Conservation (phyloP, 1,139 yeast species). For the Magnusiomyces sp. region DNA sequence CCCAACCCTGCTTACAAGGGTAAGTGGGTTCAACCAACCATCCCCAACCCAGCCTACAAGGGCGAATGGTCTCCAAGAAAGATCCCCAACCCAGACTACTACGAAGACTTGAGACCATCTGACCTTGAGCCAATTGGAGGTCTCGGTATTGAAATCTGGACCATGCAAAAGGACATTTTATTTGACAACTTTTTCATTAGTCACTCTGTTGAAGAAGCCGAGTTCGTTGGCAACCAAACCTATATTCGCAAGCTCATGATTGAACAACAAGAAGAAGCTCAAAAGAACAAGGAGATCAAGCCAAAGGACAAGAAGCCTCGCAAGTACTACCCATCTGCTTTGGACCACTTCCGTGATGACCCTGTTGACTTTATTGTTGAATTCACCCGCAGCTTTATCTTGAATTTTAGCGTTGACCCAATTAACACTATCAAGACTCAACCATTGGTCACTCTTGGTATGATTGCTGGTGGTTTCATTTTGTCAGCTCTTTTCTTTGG, state of each 20-base stretch:
- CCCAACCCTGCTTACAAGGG: conserved; percentile 68
- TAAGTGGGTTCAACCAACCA: conserved; percentile 61
- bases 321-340: conserved; percentile 16
- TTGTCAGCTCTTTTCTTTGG: conserved; percentile 24
- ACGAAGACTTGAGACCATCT: conserved; percentile 50
- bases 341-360: conserved; percentile 29
- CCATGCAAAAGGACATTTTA: conserved; percentile 64
- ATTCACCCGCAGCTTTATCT: conserved; percentile 27
- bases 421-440: conserved; percentile 27
- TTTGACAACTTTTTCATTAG: conserved; percentile 85
- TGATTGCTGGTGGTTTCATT: conserved; percentile 20
- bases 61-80: conserved; percentile 72
- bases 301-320: conserved; percentile 24
- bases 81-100: conserved; percentile 63
- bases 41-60: conserved; percentile 64
- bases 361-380: conserved; percentile 31
- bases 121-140: conserved; percentile 66
- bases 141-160: conserved; percentile 85
- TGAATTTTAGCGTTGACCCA: conserved; percentile 28
- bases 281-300: conserved; percentile 27
- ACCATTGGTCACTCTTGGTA: conserved; percentile 30
- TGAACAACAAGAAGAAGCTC: conserved; percentile 39
- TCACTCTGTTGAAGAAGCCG: conserved; percentile 75
- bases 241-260: conserved; percentile 52
- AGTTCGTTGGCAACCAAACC: conserved; percentile 67